Conservation (phyloP, 2,329 filamentous ascomycete genomes). For the Thielaviopsis ethacetica region DNA sequence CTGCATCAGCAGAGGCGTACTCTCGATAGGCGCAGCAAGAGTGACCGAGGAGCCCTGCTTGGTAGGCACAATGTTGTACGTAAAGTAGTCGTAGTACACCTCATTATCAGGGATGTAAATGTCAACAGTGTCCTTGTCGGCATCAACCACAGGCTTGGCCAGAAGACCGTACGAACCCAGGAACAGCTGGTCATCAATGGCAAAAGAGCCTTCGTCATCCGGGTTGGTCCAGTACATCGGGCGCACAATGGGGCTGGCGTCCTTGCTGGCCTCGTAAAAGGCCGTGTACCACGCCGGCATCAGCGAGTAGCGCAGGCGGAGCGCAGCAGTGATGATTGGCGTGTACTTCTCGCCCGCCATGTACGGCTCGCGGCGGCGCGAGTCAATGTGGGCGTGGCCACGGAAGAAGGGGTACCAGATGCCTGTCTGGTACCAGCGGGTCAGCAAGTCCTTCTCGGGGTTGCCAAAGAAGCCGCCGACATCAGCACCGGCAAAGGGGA, state of each 20-base stretch:
- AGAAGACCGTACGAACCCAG: slow-evolving; percentile 76
- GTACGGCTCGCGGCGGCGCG: slow-evolving; percentile 86
- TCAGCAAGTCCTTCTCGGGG: slow-evolving; percentile 77
- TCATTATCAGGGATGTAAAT: slow-evolving; percentile 82
- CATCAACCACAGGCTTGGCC: slow-evolving; percentile 75
- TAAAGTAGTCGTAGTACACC: slow-evolving; percentile 91
- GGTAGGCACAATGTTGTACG: slow-evolving; percentile 56
- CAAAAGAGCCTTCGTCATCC: slow-evolving; percentile 69
- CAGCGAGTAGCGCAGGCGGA: slow-evolving; percentile 76
- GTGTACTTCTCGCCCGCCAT: slow-evolving; percentile 71
- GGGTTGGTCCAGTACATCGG: slow-evolving; percentile 92
- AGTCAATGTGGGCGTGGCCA: slow-evolving; percentile 90
- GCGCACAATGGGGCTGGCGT: slow-evolving; percentile 73
- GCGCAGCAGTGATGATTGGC: slow-evolving; percentile 68
- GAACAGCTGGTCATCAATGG: slow-evolving; percentile 85
- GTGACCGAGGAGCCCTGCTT: slow-evolving; percentile 54
- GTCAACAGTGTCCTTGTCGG: slow-evolving; percentile 55
- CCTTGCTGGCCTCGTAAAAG: slow-evolving; percentile 73
- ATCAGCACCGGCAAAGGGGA: slow-evolving; percentile 86
- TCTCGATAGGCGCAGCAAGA: slow-evolving; percentile 64
- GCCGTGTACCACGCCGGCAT: slow-evolving; percentile 94
- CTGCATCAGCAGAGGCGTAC: slow-evolving; percentile 79
- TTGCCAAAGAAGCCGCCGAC: slow-evolving; percentile 98
- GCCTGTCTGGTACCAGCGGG: slow-evolving; percentile 91
- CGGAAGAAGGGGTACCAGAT: slow-evolving; percentile 98